Conservation (phyloP, 2,329 filamentous ascomycete species). For the Endoconidiophora laricicola region DNA sequence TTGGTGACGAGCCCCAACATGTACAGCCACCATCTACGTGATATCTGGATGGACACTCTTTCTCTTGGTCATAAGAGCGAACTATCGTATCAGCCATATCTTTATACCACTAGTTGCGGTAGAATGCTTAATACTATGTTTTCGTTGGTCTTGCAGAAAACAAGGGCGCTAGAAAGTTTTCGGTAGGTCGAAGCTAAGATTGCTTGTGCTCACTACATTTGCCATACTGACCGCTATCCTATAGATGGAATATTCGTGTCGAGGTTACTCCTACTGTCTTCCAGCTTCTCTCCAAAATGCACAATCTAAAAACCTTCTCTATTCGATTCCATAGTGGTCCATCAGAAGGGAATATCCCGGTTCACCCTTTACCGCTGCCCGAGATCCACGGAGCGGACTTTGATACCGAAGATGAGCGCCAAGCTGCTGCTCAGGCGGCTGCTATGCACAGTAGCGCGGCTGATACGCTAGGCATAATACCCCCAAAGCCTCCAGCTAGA, state of each 20-base stretch:
- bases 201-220: not conserved
- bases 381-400: too few relatives aligned
- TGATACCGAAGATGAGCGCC: too few relatives aligned
- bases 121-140: conserved; percentile 49
- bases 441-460: too few relatives aligned
- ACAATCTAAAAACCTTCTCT: conserved; percentile 35
- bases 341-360: conserved; percentile 19
- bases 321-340: conserved; percentile 41
- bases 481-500: not conserved
- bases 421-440: too few relatives aligned
- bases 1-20: not conserved
- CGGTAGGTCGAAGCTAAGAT: conserved; percentile 24
- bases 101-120: conserved; percentile 38
- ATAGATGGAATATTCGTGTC: conserved; percentile 47
- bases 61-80: conserved; percentile 31
- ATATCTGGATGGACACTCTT: not conserved
- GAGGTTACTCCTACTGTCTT: conserved; percentile 44
- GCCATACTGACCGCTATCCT: not conserved
- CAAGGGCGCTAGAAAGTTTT: conserved; percentile 38
- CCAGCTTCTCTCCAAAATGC: conserved; percentile 36
- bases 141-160: conserved; percentile 37
- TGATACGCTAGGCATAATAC: not conserved
- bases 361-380: too few relatives aligned
- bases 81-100: conserved; percentile 34
- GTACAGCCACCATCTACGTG: not conserved